A percentile compares a stretch with the other conserved stretches of the same genome.
These are phyloP conservation scores for Solanum gandarillasii DNA, from an alignment of 257 asterid genomes.

Conservation along the genomic window DNA sequence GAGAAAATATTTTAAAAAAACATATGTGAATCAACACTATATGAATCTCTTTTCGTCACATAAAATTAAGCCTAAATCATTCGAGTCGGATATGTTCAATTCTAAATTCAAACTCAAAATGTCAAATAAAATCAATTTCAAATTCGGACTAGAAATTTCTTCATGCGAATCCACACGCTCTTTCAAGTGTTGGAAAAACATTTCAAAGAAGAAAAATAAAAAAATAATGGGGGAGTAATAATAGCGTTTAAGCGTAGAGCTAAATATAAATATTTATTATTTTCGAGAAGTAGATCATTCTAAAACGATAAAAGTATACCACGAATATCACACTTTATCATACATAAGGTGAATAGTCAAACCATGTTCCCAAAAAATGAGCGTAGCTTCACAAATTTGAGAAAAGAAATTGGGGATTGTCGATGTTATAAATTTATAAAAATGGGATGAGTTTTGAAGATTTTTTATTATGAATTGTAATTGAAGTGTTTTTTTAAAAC, in stretches of 20 bases:
- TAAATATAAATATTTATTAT: background rate
- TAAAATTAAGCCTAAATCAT: no score
- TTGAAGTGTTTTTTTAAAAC: no score
- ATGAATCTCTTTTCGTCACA: background rate
- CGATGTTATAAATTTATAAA: background rate
- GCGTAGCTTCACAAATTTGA: background rate
- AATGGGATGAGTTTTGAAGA: background rate
- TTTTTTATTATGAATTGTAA: no score
- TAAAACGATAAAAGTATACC: background rate
- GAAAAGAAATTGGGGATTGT: background rate
- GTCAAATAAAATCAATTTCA: no score
- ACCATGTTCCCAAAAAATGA: background rate
- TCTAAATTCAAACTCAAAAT: no score
- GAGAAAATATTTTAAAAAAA: rapidly evolving
- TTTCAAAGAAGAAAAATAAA: background rate
- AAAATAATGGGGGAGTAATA: background rate
- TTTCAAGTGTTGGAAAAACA: background rate
- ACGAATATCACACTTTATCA: background rate
- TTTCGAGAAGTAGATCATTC: background rate
- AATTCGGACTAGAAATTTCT: background rate
- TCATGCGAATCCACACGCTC: background rate
- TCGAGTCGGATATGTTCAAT: no score
- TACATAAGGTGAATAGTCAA: background rate
- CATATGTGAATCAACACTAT: no score
- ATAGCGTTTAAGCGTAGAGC: background rate